Evolutionary conservation across 441 rosid genomes (phyloP).

Genomic region (Lepidium campestre): DNA sequence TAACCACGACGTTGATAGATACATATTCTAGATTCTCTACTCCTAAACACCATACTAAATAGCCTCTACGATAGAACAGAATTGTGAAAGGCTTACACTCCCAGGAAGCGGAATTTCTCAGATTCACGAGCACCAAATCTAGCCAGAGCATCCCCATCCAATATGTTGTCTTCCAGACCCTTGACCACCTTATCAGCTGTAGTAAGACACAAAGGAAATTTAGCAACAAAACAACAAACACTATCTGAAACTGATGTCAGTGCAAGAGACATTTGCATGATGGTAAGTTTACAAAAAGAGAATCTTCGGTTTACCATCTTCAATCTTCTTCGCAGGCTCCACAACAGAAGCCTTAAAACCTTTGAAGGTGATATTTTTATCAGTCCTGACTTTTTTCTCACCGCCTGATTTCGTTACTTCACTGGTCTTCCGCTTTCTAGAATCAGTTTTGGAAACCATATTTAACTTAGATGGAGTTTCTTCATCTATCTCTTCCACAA

Average conservation of each 20-base stretch:
- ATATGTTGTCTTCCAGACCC: slow-evolving; percentile 34
- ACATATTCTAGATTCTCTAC: neutral
- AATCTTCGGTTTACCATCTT: neutral
- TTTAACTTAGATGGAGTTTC: slow-evolving; percentile 22
- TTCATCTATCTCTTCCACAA: slow-evolving; percentile 23
- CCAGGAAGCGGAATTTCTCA: slow-evolving; percentile 72
- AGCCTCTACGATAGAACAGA: neutral
- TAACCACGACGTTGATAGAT: neutral
- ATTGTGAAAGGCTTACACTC: slow-evolving; percentile 54
- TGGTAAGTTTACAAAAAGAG: neutral
- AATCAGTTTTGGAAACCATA: slow-evolving; percentile 22
- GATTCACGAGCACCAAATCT: slow-evolving; percentile 72
- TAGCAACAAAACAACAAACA: slow-evolving; percentile 12
- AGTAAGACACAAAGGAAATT: slow-evolving; percentile 15
- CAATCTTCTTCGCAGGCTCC: slow-evolving; percentile 43
- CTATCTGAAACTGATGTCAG: neutral
- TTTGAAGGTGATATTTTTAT: slow-evolving; percentile 25
- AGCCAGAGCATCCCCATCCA: slow-evolving; percentile 54
- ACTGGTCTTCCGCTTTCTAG: slow-evolving; percentile 47
- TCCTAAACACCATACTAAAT: neutral
- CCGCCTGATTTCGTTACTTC: slow-evolving; percentile 32
- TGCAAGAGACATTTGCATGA: neutral
- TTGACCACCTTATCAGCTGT: slow-evolving; percentile 44
- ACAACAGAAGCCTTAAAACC: slow-evolving; percentile 32
- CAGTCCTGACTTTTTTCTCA: slow-evolving; percentile 52